phyloP scores from a whole-genome alignment of 2,329 filamentous ascomycete species.

The Cercospora janseana region DNA sequence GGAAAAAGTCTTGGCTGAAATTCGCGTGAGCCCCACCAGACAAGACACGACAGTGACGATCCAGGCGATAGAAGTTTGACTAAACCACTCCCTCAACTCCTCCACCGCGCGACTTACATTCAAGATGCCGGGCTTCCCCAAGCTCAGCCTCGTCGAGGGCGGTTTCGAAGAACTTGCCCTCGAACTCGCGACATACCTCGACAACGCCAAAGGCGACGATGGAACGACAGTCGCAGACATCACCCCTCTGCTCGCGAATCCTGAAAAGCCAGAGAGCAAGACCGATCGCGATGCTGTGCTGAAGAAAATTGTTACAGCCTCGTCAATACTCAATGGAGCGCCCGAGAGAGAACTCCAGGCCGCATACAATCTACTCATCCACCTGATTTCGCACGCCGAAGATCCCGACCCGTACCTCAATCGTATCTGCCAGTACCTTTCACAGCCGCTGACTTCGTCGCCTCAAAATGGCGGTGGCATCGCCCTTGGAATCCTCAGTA shows the following conservation, averaged over 20 bases:
- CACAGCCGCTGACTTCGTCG: constrained; percentile 80
- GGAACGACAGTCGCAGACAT: constrained; percentile 61
- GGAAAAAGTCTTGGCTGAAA: constrained; percentile 8
- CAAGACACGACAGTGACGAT: constrained; percentile 1
- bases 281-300: constrained; percentile 78
- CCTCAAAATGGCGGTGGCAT: constrained; percentile 80
- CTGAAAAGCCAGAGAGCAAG: constrained; percentile 54
- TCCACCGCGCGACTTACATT: neutral
- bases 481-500: constrained; percentile 85
- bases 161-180: constrained; percentile 87
- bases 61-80: neutral
- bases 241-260: constrained; percentile 61
- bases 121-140: constrained; percentile 60
- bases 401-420: constrained; percentile 84
- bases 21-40: constrained; percentile 9
- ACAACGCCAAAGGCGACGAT: constrained; percentile 67
- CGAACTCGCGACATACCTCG: constrained; percentile 93
- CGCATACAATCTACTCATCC: constrained; percentile 93
- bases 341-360: constrained; percentile 96
- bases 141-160: constrained; percentile 77
- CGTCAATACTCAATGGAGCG: constrained; percentile 72
- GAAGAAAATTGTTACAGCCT: constrained; percentile 82
- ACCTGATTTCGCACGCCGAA: constrained; percentile 83
- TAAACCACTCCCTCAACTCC: neutral
- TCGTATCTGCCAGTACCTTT: constrained; percentile 83